A percentile compares a stretch with the other conserved stretches of the same genome.
phyloP scores from a whole-genome alignment of 768 basidiomycete genomes.

The Xerocomellus dryophilus region DNA sequence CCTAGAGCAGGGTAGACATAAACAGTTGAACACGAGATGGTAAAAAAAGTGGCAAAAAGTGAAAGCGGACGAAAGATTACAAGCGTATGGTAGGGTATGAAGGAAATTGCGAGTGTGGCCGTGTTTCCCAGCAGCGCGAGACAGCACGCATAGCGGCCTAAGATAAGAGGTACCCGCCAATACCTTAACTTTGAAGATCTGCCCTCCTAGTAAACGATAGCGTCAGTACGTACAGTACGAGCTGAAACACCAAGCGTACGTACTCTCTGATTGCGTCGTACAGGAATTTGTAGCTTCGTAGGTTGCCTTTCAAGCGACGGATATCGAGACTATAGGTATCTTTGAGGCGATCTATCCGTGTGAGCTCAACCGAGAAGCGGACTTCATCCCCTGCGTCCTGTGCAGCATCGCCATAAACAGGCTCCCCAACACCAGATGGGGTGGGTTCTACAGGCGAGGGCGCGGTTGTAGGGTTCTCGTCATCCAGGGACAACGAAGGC shows the following conservation, averaged over 20 bases:
- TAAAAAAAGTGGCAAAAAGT: background rate
- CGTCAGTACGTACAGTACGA: conserved; percentile 10
- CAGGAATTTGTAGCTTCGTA: conserved; percentile 90
- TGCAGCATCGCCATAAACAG: conserved; percentile 73
- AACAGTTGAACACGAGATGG: conserved; percentile 16
- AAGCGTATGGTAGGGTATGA: conserved; percentile 31
- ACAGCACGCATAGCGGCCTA: background rate
- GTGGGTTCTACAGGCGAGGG: conserved; percentile 37
- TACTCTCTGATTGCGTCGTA: conserved; percentile 86
- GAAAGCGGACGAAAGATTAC: conserved; percentile 20
- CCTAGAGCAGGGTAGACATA: conserved; percentile 23
- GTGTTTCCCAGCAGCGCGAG: background rate
- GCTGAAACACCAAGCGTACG: conserved; percentile 34
- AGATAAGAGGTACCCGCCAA: conserved; percentile 28
- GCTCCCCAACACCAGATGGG: conserved; percentile 39
- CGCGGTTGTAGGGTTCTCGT: conserved; percentile 27
- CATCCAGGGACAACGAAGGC: conserved; percentile 51
- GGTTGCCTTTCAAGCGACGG: conserved; percentile 85
- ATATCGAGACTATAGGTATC: conserved; percentile 92
- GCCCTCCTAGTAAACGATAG: conserved; percentile 30
- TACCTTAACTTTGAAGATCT: conserved; percentile 36
- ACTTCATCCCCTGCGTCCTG: conserved; percentile 95
- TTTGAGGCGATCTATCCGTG: conserved; percentile 82
- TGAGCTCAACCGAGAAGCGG: conserved; percentile 92
- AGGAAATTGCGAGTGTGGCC: conserved; percentile 7